phyloP scores from a whole-genome alignment of 1,284 basidiomycete genomes.

The Heterobasidion irregulare region DNA sequence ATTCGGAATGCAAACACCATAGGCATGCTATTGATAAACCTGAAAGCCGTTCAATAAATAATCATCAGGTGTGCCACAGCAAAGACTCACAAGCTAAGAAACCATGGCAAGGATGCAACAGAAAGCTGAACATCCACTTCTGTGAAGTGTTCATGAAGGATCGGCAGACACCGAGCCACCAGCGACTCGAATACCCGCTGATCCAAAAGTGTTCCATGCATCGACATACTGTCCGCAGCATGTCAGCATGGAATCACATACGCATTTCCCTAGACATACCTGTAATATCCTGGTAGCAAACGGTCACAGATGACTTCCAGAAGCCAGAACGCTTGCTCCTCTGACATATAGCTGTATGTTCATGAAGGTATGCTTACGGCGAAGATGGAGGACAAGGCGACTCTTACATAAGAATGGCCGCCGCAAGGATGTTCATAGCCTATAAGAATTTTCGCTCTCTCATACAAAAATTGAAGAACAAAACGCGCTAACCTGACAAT shows the following conservation, averaged over 20 bases:
- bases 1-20: slow-evolving; percentile 99
- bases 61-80: not conserved
- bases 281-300: slow-evolving; percentile 95
- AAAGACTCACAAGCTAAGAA: slow-evolving; percentile 75
- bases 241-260: not conserved
- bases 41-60: slow-evolving; percentile 18
- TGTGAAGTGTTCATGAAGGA: slow-evolving; percentile 92
- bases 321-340: slow-evolving; percentile 98
- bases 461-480: not conserved
- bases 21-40: slow-evolving; percentile 98
- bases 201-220: slow-evolving; percentile 97
- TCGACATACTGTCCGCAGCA: slow-evolving; percentile 65
- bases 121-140: slow-evolving; percentile 93
- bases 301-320: slow-evolving; percentile 94
- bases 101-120: slow-evolving; percentile 97
- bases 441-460: slow-evolving; percentile 29
- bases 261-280: slow-evolving; percentile 39
- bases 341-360: slow-evolving; percentile 83
- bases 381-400: not conserved
- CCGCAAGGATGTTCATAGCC: slow-evolving; percentile 92
- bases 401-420: slow-evolving; percentile 82
- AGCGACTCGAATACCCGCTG: slow-evolving; percentile 97
- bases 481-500: slow-evolving; percentile 54
- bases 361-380: slow-evolving; percentile 11
- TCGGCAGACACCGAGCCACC: slow-evolving; percentile 84